Evolutionary conservation across 345 rosid species (phyloP).

Genomic region (Eucalyptus erythrocorys): DNA sequence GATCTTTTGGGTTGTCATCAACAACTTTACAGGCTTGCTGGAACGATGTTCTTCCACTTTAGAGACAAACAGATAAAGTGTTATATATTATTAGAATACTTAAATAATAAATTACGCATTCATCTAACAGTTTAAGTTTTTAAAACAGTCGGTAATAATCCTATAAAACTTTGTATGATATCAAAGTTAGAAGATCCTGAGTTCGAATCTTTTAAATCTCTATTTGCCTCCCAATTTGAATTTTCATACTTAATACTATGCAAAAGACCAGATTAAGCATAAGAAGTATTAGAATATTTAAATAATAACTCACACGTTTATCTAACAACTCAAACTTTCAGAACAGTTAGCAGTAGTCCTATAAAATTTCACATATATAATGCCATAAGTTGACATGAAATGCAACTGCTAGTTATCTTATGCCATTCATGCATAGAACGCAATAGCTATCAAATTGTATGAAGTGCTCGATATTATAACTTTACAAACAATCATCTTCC

Average conservation of each 20-base stretch:
- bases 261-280: no score
- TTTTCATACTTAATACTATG: no score
- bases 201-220: fast-evolving
- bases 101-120: fast-evolving
- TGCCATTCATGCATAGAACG: background rate
- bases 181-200: fast-evolving
- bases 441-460: background rate
- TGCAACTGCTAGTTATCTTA: background rate
- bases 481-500: background rate
- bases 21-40: fast-evolving
- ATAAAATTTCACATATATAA: background rate
- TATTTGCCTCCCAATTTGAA: no score
- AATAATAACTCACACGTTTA: fast-evolving
- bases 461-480: background rate
- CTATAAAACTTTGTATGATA: no score
- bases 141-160: fast-evolving
- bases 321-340: fast-evolving
- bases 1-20: background rate
- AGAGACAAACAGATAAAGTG: background rate
- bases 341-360: fast-evolving
- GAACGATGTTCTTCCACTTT: background rate
- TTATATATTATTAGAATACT: background rate
- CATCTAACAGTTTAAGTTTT: fast-evolving
- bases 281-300: fast-evolving
- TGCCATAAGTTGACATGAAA: background rate